Evolutionary conservation across 2,329 filamentous ascomycete species (phyloP), one percentile per base, ranked within the genome.

Genomic region (Ascochyta fabae): DNA sequence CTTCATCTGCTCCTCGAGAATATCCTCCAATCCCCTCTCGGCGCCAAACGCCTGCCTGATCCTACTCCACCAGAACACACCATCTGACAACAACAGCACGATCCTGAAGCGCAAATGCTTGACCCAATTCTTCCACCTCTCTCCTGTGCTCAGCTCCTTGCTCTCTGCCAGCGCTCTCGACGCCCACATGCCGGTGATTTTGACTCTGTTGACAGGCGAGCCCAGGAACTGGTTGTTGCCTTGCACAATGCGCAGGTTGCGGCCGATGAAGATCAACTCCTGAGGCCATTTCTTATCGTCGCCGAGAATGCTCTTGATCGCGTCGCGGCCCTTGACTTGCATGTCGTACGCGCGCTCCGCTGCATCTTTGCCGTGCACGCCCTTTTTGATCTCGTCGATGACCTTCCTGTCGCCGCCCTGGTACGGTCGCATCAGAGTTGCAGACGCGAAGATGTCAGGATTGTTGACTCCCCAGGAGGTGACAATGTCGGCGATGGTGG

Each of bases 141-240:
- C 84, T 0, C 77, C 70, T 53, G 84, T 79, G 3, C 84, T 83
- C 52, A 92, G 78, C 70, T 90, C 84, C 15, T 80, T 83, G 61
- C 88, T 87, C 75, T 96, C 88, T 23, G 89, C 88, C n/a, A 98
- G 79, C 48, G 91, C 92, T 22, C 90, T 82, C 56, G 87, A 91
- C 1, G 94, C 94, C 94, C 94, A 98, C 54, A 87, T 83, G 22
- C 93, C 93, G 60, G 95, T 97, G 73, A 96, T 92, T 79, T 97
- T 97, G 75, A 98, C 86, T 1, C 95, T 83, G 75, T 96, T 93
- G 39, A 96, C 92, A 0, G 93, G 93, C 0, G 88, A 91, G 22
- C 92, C 92, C 47, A 96, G 84, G 76, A 90, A 94, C 72, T 96
- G 92, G 73, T 96, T 96, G 76, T 96, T 96, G 6, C 88, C 91